These are phyloP conservation scores for Amauroascus verrucosus DNA, from an alignment of 2,329 filamentous ascomycete genomes.

Conservation along the genomic window DNA sequence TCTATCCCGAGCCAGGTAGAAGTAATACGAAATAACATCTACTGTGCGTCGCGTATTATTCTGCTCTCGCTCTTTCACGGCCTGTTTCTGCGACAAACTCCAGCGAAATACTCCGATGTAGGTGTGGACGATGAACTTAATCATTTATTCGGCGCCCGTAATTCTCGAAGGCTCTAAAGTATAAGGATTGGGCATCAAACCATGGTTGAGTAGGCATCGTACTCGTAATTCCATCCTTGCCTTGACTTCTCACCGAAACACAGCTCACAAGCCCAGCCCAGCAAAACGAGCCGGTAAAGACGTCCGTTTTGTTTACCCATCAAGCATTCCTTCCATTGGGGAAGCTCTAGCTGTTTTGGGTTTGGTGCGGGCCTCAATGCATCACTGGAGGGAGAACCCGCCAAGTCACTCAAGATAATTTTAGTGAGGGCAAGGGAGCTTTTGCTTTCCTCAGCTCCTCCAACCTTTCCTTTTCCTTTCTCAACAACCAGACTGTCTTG, in stretches of 20 bases:
- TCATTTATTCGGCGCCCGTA: no score
- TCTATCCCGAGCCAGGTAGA: no score
- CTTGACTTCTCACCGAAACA: neutral
- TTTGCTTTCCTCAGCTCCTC: slow-evolving; percentile 19
- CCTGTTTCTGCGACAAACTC: no score
- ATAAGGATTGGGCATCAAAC: slow-evolving; percentile 1
- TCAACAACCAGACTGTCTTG: neutral
- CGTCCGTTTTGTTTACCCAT: neutral
- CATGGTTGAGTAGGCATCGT: neutral
- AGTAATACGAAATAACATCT: no score
- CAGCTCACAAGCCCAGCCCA: neutral
- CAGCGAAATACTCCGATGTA: no score
- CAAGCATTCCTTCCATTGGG: slow-evolving; percentile 16
- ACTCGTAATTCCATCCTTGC: neutral
- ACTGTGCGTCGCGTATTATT: no score
- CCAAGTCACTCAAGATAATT: neutral
- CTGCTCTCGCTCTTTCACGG: no score
- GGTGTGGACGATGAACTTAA: no score
- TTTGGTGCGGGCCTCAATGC: slow-evolving; percentile 5
- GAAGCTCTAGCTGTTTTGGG: slow-evolving; percentile 15
- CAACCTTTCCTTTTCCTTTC: slow-evolving; percentile 1
- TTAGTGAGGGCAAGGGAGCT: neutral
- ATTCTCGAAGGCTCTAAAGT: no score
- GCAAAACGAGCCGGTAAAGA: neutral
- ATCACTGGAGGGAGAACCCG: neutral